Evolutionary conservation across 2,329 filamentous ascomycete genomes (phyloP), one percentile per base, ranked within the genome.

Genomic region (Clonostachys rosea): DNA sequence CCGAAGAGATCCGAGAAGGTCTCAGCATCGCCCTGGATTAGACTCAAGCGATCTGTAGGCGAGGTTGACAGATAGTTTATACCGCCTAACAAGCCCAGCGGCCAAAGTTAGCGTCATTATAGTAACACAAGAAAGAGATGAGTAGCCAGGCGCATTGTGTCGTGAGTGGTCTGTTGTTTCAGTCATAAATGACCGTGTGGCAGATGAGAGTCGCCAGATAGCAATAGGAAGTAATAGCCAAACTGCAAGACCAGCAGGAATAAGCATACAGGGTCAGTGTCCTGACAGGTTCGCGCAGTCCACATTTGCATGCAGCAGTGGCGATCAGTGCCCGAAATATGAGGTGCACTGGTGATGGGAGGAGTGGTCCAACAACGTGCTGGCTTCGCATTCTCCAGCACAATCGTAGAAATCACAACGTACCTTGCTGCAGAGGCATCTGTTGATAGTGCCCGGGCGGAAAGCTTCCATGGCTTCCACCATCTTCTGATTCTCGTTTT

Each of bases 1-100:
- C 79, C 74, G 42, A 94, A 68, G 47, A 94, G 81, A 55, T 87
- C 84, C 12, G 81, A 78, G 58, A 95, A 86, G 11, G 81, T 86
- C 58, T 91, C 88, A 47, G 62, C 58, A 48, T 81, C 77, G 35
- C 74, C 75, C 46, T 78, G 74, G 42, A 83, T 67, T 40, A 83
- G 66, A 45, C 63, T 68, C 39, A 82, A 62, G 47, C 68, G 73
- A 18, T 70, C 66, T n/a, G 60, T 43, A 43, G 64, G 69, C 16
- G 69, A 63, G 49, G 67, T 73, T 13, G 72, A 66, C 39, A 81
- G 60, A 57, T 81, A 83, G 51, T 81, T 80, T 58, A 82, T 79
- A 43, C 70, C 67, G 18, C 57, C 55, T 39, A 51, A 9, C n/a
- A 40, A 33, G 9, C 40, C 47, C 37, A 40, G 35, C 11, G 12